phyloP scores from a whole-genome alignment of 306 rosid species.

The Crotalaria pallida region DNA sequence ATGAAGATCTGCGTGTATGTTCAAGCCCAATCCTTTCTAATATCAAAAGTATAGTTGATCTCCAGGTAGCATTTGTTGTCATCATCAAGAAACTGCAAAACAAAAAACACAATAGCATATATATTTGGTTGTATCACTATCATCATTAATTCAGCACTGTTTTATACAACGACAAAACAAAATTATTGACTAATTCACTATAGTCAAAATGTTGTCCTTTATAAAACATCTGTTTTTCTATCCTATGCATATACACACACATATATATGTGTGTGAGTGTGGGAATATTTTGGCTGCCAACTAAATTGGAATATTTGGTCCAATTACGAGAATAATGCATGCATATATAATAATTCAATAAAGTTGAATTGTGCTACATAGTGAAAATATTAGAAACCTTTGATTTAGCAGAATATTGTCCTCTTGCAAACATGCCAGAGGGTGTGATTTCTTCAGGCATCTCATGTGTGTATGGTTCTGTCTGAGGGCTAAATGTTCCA shows the following conservation, averaged over 20 bases:
- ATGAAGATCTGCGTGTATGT: not conserved
- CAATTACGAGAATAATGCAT: not conserved
- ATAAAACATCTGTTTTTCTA: too few relatives aligned
- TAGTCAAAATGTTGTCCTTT: not conserved
- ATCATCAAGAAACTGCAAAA: slow-evolving; percentile 66
- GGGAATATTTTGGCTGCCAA: not conserved
- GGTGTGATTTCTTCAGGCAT: slow-evolving; percentile 89
- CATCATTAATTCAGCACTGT: not conserved
- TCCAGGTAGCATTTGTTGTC: slow-evolving; percentile 79
- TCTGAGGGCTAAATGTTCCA: slow-evolving; percentile 90
- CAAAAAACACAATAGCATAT: not conserved
- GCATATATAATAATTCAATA: not conserved
- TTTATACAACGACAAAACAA: not conserved
- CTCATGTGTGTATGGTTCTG: slow-evolving; percentile 72
- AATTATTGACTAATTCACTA: not conserved
- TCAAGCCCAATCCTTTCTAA: slow-evolving; percentile 63
- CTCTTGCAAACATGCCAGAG: slow-evolving; percentile 84
- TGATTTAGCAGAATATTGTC: slow-evolving; percentile 75
- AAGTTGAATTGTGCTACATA: not conserved
- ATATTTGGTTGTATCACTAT: not conserved
- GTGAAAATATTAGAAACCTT: slow-evolving; percentile 44
- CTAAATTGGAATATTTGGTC: not conserved
- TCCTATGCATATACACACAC: too few relatives aligned
- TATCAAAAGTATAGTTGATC: slow-evolving; percentile 74
- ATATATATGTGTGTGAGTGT: too few relatives aligned